These are phyloP conservation scores for Agaricus subrufescens DNA, from an alignment of 768 basidiomycete species.

Conservation along the genomic window DNA sequence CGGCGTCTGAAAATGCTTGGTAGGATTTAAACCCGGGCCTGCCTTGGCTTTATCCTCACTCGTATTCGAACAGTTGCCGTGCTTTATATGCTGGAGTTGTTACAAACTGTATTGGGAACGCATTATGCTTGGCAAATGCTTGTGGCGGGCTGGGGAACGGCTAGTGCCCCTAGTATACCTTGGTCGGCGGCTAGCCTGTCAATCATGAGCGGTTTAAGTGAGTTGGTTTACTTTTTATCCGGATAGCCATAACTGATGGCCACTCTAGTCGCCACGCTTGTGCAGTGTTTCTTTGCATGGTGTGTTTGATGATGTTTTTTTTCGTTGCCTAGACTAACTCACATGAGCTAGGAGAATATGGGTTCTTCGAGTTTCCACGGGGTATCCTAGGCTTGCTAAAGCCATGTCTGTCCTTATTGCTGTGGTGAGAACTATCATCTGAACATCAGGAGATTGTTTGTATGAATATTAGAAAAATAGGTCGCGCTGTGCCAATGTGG, in stretches of 20 bases:
- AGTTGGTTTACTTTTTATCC: background rate
- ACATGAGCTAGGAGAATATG: slow-evolving; percentile 8
- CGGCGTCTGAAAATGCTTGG: slow-evolving; percentile 4
- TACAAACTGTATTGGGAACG: slow-evolving; percentile 8
- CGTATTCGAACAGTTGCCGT: background rate
- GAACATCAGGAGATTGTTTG: background rate
- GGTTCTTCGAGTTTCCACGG: slow-evolving; percentile 1
- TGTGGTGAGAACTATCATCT: background rate
- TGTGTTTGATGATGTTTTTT: background rate
- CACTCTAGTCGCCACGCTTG: slow-evolving; percentile 1
- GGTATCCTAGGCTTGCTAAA: background rate
- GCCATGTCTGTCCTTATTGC: slow-evolving; percentile 6
- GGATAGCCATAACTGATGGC: background rate
- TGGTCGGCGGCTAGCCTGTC: slow-evolving; percentile 9
- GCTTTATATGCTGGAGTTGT: background rate
- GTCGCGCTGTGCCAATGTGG: background rate
- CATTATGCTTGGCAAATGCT: slow-evolving; percentile 10
- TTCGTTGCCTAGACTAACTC: background rate
- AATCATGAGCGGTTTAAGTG: slow-evolving; percentile 5
- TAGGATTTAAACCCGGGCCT: background rate
- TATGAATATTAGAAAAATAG: background rate
- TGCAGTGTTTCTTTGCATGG: slow-evolving; percentile 12
- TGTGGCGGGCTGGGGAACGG: slow-evolving; percentile 7
- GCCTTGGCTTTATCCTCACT: background rate
- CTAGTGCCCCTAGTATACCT: background rate